Evolutionary conservation across 345 rosid species (phyloP).

Genomic region (Cardamine occulta): DNA sequence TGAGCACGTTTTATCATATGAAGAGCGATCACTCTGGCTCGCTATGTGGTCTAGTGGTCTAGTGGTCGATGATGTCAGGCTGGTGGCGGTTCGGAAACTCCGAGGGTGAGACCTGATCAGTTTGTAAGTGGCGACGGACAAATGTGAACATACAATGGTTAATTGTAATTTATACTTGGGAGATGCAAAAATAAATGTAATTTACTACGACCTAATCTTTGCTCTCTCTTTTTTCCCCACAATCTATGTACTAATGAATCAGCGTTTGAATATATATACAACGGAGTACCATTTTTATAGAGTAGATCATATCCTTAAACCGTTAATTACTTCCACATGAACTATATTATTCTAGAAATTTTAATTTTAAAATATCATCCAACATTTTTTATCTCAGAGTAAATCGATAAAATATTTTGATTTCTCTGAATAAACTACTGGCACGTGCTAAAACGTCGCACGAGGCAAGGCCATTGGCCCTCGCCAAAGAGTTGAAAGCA

Average conservation of each 20-base stretch:
- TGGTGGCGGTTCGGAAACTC: conserved; percentile 48
- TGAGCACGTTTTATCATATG: conserved; percentile 68
- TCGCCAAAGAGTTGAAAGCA: background rate
- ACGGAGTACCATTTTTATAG: background rate
- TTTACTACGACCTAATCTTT: background rate
- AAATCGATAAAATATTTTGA: too few relatives aligned
- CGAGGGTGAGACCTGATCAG: conserved; percentile 16
- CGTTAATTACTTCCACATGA: background rate
- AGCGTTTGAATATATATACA: background rate
- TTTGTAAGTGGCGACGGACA: background rate
- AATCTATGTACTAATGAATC: background rate
- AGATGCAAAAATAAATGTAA: conserved; percentile 1
- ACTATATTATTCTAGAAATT: background rate
- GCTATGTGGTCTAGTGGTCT: conserved; percentile 89
- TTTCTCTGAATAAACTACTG: too few relatives aligned
- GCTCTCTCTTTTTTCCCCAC: background rate
- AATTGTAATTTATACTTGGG: conserved; percentile 1
- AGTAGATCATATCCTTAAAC: background rate
- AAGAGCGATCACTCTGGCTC: conserved; percentile 69
- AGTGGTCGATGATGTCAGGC: conserved; percentile 66
- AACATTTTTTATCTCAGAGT: too few relatives aligned
- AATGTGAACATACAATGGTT: background rate
- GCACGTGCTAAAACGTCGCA: too few relatives aligned
- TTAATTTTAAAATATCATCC: too few relatives aligned
- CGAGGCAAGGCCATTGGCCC: too few relatives aligned